Base-by-base conservation (phyloP, 768 basidiomycete genomes). In the Neoboletus magnificus region DNA sequence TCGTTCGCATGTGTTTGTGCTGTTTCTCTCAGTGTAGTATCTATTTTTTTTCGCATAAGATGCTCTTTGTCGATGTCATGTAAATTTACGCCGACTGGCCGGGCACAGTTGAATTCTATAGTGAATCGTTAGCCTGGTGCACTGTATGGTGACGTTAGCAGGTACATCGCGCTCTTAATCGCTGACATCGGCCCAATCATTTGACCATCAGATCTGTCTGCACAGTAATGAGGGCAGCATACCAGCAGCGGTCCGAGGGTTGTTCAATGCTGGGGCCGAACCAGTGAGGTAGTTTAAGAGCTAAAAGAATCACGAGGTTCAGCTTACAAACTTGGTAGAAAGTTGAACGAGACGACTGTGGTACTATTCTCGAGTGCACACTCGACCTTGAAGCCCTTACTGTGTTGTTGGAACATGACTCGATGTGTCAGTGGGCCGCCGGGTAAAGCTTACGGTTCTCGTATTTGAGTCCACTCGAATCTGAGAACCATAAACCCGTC, bases 41-140 rank as follows among this genome's bases (percentile, higher is more conserved):
- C 41, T 68, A 68, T 66, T 58, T 15, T 27, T 27, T 27, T 27
- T 27, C 5, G 9, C n/a, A 39, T 22, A 4, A 22, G 48, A 42
- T 22, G 18, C 22, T 22, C 29, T 57, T 55, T 12, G 16, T 52
- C 42, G 42, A 46, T 44, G 16, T 50, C 25, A 42, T 12, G 27
- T 53, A 51, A 27, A 32, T 18, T 42, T 25, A 43, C 20, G 13
- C 53, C 27, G 27, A 59, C 48, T 30, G 50, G n/a, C n/a, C n/a
- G n/a, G n/a, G 40, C 60, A 55, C 40, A 43, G 30, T 56, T 45
- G 48, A 32, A 42, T 29, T 37, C 36, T 33, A 39, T 57, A 20
- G 47, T 29, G 43, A 23, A 50, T 41, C 22, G 10, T 47, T 47
- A 53, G 51, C 40, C 49, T 25, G 52, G 42, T 11, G 15, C 23